Evolutionary conservation across 2,329 filamentous ascomycete species (phyloP).

Genomic region (Xylariales sp.): DNA sequence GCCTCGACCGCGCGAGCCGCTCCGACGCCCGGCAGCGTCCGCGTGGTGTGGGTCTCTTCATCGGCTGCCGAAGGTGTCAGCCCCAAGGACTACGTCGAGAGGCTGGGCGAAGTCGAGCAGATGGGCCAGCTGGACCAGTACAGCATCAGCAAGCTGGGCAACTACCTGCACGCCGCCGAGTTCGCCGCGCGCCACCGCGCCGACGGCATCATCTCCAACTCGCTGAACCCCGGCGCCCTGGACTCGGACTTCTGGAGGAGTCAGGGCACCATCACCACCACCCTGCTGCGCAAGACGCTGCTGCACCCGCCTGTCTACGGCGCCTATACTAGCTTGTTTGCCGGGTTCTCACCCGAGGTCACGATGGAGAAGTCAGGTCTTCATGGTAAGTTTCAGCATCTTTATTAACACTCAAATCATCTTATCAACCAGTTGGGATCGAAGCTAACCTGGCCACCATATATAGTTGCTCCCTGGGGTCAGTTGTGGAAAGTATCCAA

Average conservation of each 20-base stretch:
- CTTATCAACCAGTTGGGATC: background rate
- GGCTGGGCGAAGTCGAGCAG: constrained; percentile 15
- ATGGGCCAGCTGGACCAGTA: constrained; percentile 17
- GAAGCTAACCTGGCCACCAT: background rate
- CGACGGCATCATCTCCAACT: constrained; percentile 15
- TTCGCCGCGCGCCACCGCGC: constrained; percentile 17
- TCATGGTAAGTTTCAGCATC: constrained; percentile 18
- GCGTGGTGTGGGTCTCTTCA: constrained; percentile 25
- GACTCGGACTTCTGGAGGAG: constrained; percentile 21
- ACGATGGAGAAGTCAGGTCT: constrained; percentile 23
- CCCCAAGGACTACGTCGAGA: background rate
- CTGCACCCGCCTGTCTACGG: constrained; percentile 22
- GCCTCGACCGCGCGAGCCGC: background rate
- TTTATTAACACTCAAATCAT: background rate
- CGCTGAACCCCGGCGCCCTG: constrained; percentile 23
- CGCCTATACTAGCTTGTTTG: constrained; percentile 38
- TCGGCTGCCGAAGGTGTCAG: constrained; percentile 18
- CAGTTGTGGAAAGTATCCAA: background rate
- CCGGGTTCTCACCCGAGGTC: constrained; percentile 31
- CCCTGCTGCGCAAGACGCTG: constrained; percentile 3
- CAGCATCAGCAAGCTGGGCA: constrained; percentile 23
- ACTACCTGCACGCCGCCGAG: constrained; percentile 23
- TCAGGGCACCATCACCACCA: constrained; percentile 10
- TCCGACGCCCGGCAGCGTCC: constrained; percentile 4
- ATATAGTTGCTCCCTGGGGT: background rate